Percentiles rank a stretch among this genome's conserved stretches.
Evolutionary conservation across 495 filamentous ascomycete genomes (phyloP).

Genomic region (Parmelia sp.): DNA sequence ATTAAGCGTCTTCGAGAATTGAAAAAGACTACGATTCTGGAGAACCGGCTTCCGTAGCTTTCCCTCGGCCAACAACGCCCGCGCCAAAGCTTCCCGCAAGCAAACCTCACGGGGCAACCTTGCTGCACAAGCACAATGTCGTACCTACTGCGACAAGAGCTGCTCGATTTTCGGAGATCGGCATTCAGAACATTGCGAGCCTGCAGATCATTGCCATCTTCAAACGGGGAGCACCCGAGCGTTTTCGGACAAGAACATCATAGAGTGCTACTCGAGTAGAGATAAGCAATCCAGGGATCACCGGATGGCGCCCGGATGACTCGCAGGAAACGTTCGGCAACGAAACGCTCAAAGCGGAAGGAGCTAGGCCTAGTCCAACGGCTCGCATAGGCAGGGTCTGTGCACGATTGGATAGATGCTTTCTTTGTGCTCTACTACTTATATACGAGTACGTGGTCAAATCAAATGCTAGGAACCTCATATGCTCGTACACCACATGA

Average conservation of each 20-base stretch:
- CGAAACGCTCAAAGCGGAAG: neutral
- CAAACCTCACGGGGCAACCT: neutral
- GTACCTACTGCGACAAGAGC: neutral
- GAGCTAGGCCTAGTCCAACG: neutral
- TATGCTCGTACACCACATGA: neutral
- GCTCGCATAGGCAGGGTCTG: neutral
- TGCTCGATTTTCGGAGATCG: neutral
- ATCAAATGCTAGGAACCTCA: neutral
- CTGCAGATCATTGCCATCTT: neutral
- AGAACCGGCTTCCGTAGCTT: neutral
- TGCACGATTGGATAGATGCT: neutral
- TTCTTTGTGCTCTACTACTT: neutral
- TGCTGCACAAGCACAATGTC: neutral
- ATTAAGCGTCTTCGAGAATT: too few species aligned
- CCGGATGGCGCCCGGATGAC: neutral
- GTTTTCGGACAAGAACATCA: neutral
- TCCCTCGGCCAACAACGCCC: neutral
- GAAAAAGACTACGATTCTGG: neutral
- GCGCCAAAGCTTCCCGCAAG: neutral
- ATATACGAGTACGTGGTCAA: neutral
- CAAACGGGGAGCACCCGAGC: neutral
- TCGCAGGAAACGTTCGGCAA: neutral
- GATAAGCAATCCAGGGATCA: neutral
- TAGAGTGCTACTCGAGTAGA: neutral
- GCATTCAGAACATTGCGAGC: neutral